Conservation (phyloP, 768 basidiomycete genomes). For the Auricularia sp. region DNA sequence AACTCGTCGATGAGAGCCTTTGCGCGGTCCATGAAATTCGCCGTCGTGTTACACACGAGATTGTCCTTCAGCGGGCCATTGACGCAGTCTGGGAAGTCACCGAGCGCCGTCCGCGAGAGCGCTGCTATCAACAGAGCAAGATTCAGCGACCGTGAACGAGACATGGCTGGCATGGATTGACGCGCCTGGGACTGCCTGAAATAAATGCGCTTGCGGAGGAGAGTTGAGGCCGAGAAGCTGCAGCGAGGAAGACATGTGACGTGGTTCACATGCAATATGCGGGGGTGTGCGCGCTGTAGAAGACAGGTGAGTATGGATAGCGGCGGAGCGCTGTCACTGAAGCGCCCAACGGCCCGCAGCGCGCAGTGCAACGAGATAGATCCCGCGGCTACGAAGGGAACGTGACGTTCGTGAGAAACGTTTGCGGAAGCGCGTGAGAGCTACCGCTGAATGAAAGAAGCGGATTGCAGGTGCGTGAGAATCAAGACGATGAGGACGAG, state of each 20-base stretch:
- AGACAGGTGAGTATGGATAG: not conserved
- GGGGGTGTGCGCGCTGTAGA: not conserved
- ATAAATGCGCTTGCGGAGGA: not conserved
- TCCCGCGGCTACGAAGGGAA: too few species aligned
- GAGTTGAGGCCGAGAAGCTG: not conserved
- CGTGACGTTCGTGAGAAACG: too few species aligned
- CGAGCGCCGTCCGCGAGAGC: not conserved
- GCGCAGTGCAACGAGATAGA: too few species aligned
- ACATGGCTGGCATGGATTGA: not conserved
- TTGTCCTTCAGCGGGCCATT: slow-evolving; percentile 35
- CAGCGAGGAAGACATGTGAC: not conserved
- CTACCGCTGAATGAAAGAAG: too few species aligned
- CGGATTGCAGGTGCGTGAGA: too few species aligned
- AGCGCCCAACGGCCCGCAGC: too few species aligned
- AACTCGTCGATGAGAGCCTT: slow-evolving; percentile 39
- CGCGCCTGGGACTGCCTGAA: not conserved
- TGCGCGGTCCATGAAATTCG: slow-evolving; percentile 36
- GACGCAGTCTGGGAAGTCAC: slow-evolving; percentile 38
- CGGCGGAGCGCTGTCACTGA: not conserved
- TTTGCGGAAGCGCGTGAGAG: too few species aligned
- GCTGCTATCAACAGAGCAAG: not conserved
- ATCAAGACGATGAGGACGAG: too few species aligned
- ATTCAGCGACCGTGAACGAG: not conserved
- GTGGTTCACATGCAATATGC: not conserved
- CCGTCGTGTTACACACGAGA: slow-evolving; percentile 37